phyloP scores from a whole-genome alignment of 2,329 filamentous ascomycete genomes.

The Scortechinia acanthostroma region DNA sequence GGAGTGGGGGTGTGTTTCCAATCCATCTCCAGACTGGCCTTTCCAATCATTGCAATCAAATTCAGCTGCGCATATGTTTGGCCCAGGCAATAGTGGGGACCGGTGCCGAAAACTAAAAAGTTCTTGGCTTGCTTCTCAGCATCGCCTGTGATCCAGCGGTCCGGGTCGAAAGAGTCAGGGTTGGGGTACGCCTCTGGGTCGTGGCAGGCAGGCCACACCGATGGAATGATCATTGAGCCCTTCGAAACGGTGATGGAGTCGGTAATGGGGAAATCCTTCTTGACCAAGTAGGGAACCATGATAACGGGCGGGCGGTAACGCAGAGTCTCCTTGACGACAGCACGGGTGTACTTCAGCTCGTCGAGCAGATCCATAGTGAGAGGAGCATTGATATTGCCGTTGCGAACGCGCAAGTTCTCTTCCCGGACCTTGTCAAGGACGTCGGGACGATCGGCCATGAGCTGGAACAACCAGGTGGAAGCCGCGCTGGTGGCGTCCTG shows the following conservation, averaged over 20 bases:
- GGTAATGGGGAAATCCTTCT: slow-evolving; percentile 90
- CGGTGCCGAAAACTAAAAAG: slow-evolving; percentile 90
- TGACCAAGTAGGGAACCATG: slow-evolving; percentile 91
- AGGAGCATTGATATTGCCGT: slow-evolving; percentile 64
- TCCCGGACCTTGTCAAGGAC: slow-evolving; percentile 82
- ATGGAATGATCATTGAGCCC: slow-evolving; percentile 87
- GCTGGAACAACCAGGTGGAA: slow-evolving; percentile 90
- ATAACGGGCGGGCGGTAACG: slow-evolving; percentile 92
- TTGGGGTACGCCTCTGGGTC: slow-evolving; percentile 88
- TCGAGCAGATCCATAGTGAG: slow-evolving; percentile 82
- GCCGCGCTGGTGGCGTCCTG: slow-evolving; percentile 95
- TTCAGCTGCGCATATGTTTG: slow-evolving; percentile 88
- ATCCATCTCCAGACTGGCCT: slow-evolving; percentile 78
- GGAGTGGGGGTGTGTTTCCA: slow-evolving; percentile 86
- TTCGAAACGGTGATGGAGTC: slow-evolving; percentile 83
- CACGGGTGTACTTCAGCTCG: slow-evolving; percentile 80
- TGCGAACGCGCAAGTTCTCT: slow-evolving; percentile 74
- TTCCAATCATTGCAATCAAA: slow-evolving; percentile 81
- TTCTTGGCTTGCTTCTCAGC: slow-evolving; percentile 90
- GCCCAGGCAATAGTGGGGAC: slow-evolving; percentile 91
- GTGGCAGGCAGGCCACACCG: slow-evolving; percentile 81
- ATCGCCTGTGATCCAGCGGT: slow-evolving; percentile 83
- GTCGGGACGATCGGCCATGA: slow-evolving; percentile 88
- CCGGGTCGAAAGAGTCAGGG: slow-evolving; percentile 81
- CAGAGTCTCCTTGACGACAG: slow-evolving; percentile 82